These are phyloP conservation scores for Arctium minus DNA, from an alignment of 129 eudicot genomes.

Conservation along the genomic window DNA sequence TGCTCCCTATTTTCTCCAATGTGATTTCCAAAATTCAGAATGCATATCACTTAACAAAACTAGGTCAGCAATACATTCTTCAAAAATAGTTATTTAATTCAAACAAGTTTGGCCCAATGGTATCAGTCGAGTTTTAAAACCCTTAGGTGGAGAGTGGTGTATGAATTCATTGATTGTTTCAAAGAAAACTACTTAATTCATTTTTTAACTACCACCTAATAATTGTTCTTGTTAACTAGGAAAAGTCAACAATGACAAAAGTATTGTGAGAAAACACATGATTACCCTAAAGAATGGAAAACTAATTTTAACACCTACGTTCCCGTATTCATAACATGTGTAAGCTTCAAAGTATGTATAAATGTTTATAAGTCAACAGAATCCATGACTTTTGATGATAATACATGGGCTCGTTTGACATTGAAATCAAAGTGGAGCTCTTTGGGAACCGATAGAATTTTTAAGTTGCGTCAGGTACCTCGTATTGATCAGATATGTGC, in stretches of 20 bases:
- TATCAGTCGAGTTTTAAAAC: not conserved
- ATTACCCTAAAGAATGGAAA: not conserved
- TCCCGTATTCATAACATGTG: not conserved
- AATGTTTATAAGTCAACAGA: not conserved
- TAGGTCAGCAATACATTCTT: too few relatives aligned
- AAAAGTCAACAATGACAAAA: not conserved
- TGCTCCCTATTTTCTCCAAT: not conserved
- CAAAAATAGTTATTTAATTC: not conserved
- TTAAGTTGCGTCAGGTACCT: slow-evolving; percentile 35
- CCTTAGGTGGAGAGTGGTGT: not conserved
- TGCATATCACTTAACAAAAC: not conserved
- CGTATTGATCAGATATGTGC: slow-evolving; percentile 17
- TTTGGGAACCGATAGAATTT: not conserved
- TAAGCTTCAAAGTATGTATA: not conserved
- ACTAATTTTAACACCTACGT: not conserved
- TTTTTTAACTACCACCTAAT: not conserved
- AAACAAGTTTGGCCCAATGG: not conserved
- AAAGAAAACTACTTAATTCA: not conserved
- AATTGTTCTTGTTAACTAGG: not conserved
- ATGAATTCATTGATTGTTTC: not conserved
- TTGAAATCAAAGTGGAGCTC: not conserved
- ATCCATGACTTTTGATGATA: not conserved
- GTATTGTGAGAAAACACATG: not conserved
- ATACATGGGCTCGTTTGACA: not conserved
- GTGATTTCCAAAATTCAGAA: not conserved